Base-by-base conservation (phyloP, 164 flowering plant genomes). In the Buxus sempervirens region DNA sequence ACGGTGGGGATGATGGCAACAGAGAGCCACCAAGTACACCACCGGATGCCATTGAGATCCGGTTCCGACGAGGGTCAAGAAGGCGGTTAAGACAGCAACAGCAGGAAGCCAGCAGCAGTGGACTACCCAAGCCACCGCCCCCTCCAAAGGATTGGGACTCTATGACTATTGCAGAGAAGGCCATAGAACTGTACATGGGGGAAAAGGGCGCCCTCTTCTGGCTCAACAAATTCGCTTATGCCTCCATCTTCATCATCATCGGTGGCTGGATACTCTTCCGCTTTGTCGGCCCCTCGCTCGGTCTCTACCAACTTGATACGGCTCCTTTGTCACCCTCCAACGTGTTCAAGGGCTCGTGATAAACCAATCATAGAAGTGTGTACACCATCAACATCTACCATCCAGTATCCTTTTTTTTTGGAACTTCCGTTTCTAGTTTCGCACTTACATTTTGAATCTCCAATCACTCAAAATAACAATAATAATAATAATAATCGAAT, bases 171-270 rank as follows among this genome's bases (percentile, higher is more conserved):
- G 19, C 64, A 0, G 91, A 90, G 81, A 93, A 93, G 82, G 93
- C 90, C 0, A 22, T 82, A 38, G 90, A 90, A 72, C 72, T 93
- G 42, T 93, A 89, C 54, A 67, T 90, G 79, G 96, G 96, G 4
- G 95, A 90, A 68, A 90, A 87, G 72, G 96, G 98, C 9, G 2
- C 76, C 23, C 82, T 94, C 62, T 91, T 84, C 72, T 94, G 98
- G 98, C 86, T 91, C 51, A 94, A 94, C 85, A 93, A 91, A 75
- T 85, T 90, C 66, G 98, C 98, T 10, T 94, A 90, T 56, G 98
- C 97, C 36, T 91, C 97, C 63, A 90, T 90, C 42, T 92, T 72
- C 76, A 82, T 88, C 42, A 71, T 87, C 53, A 89, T 92, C 7
- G 96, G 98, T 27, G 95, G 73, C 59, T 93, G 93, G 96, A 89